Base-by-base conservation (phyloP, 208 protist species). In the Wallacemonas collosoma region DNA sequence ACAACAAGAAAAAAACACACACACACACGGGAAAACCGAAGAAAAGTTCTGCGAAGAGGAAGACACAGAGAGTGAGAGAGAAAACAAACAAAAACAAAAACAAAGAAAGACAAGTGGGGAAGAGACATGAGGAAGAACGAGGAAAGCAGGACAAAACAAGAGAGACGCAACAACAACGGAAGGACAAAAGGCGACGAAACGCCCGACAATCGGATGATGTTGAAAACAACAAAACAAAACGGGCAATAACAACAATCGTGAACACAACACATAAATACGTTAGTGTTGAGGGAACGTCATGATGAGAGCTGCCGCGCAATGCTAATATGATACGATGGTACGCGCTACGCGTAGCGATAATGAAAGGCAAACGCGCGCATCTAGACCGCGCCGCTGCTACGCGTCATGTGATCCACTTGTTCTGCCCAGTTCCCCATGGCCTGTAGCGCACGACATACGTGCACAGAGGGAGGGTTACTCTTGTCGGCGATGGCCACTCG, bases 371-470 rank as follows among this genome's bases (percentile, higher is more conserved):
- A 12, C 45, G 63, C 17, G 65, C 6, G 39, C 51, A 72, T 3
- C 2, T 50, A 65, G 60, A 6, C 15, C 3, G 60, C 38, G 60
- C 26, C 26, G 3, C 41, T 6, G 43, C 43, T 38, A 44, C 26
- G 26, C 26, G 39, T 5, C 4, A 4, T 41, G 26, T 65, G 60
- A 3, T 65, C 60, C 15, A 26, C n/a, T 35, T 65, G 60, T 1
- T 65, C 60, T 12, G 60, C 60, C 60, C 60, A 65, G 43, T 15
- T 50, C 7, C 60, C 60, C n/a, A 65, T n/a, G 12, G 60, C 60
- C 41, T 65, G 60, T 41, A 65, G 36, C 5, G 60, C 43, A 14
- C 60, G 60, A 26, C 41, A 53, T 3, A 65, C 43, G 15, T 65
- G 60, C 43, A 51, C 43, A 7, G 60, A 65, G 7, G 60, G 60